Conservation (phyloP, 305 asterid genomes). For the Fraxinus nigra region DNA sequence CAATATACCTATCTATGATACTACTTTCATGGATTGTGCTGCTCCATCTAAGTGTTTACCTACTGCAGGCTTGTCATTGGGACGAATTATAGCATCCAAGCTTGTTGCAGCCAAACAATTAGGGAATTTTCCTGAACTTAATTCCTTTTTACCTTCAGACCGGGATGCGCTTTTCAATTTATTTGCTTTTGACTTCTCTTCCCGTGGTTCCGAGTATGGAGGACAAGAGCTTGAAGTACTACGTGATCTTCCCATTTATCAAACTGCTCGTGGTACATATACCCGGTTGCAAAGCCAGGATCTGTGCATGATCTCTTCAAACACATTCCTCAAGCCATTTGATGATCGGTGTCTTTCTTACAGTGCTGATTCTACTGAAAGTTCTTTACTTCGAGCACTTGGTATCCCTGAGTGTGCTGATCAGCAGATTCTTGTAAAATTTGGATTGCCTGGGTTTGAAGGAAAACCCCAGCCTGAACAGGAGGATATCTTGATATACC, state of each 20-base stretch:
- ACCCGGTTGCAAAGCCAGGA: conserved; percentile 56
- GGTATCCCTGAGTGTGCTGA: conserved; percentile 84
- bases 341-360: conserved; percentile 69
- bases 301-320: conserved; percentile 78
- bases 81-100: conserved; percentile 65
- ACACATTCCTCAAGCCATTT: conserved; percentile 83
- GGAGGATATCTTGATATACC: conserved; percentile 86
- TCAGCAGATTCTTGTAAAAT: conserved; percentile 71
- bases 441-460: conserved; percentile 81
- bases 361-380: conserved; percentile 55
- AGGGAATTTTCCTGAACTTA: conserved; percentile 69
- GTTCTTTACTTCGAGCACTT: conserved; percentile 74
- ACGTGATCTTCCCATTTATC: conserved; percentile 81
- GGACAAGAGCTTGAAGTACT: conserved; percentile 77
- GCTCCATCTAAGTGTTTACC: conserved; percentile 68
- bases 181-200: conserved; percentile 68
- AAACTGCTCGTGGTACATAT: conserved; percentile 72
- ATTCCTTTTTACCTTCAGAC: conserved; percentile 55
- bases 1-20: conserved; percentile 80
- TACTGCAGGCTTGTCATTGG: conserved; percentile 63
- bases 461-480: conserved; percentile 64
- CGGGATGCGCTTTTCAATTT: conserved; percentile 72
- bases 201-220: conserved; percentile 54
- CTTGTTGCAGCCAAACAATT: conserved; percentile 84
- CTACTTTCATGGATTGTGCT: conserved; percentile 81